A percentile compares a stretch with the other conserved stretches of the same genome.
These are phyloP conservation scores for Trichophyton mentagrophytes DNA, from an alignment of 2,329 filamentous ascomycete genomes.

Conservation along the genomic window DNA sequence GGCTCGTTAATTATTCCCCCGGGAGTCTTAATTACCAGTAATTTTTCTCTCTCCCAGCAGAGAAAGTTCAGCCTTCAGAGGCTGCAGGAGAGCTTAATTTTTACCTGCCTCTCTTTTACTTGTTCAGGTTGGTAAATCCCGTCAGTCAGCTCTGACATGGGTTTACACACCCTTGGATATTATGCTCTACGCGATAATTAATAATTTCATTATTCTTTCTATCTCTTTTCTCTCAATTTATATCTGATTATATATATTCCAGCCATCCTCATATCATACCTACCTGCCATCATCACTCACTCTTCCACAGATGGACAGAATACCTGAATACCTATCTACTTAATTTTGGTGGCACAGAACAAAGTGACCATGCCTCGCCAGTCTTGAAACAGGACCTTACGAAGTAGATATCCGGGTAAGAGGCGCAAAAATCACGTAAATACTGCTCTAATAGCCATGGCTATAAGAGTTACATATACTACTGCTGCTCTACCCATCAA, in stretches of 20 bases:
- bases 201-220: not conserved
- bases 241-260: not conserved
- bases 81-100: not conserved
- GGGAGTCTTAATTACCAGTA: not conserved
- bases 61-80: not conserved
- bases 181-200: not conserved
- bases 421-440: not conserved
- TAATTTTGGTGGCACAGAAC: not conserved
- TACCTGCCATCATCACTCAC: not conserved
- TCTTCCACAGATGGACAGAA: not conserved
- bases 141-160: not conserved
- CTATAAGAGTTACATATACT: not conserved
- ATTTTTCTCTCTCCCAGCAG: not conserved
- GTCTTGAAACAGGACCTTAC: not conserved
- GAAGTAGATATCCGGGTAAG: conserved; percentile 1
- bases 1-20: not conserved
- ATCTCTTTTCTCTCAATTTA: not conserved
- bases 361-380: not conserved
- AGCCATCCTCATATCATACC: not conserved
- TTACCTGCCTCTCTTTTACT: not conserved
- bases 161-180: conserved; percentile 1
- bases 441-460: not conserved
- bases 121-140: not conserved
- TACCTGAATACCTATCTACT: not conserved
- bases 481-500: too few relatives aligned